A percentile compares a stretch with the other conserved stretches of the same genome.
These are phyloP conservation scores for Lasiosphaeria ovina DNA, from an alignment of 495 filamentous ascomycete genomes.

Conservation along the genomic window DNA sequence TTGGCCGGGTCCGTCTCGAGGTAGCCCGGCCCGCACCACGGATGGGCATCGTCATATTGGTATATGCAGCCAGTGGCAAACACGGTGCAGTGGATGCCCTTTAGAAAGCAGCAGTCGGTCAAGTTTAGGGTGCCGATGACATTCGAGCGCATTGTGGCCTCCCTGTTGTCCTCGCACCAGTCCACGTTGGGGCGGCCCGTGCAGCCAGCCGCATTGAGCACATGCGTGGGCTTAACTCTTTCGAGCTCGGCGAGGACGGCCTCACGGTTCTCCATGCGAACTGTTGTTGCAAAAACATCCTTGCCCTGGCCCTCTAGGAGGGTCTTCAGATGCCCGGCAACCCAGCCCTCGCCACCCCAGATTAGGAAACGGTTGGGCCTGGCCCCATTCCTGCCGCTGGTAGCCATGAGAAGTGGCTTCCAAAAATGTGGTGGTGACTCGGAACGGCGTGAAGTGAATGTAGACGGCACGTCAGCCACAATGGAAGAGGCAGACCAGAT, in stretches of 20 bases:
- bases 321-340: slow-evolving; percentile 62
- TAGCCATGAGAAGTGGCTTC: slow-evolving; percentile 23
- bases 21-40: slow-evolving; percentile 57
- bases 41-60: slow-evolving; percentile 57
- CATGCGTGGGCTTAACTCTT: slow-evolving; percentile 58
- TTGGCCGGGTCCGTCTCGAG: slow-evolving; percentile 62
- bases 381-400: slow-evolving; percentile 22
- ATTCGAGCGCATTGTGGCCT: slow-evolving; percentile 62
- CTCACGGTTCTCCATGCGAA: slow-evolving; percentile 62
- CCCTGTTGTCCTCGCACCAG: slow-evolving; percentile 68
- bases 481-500: no score
- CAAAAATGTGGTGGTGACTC: neutral
- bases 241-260: slow-evolving; percentile 55
- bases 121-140: slow-evolving; percentile 63
- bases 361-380: slow-evolving; percentile 50
- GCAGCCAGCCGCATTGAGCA: slow-evolving; percentile 62
- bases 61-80: slow-evolving; percentile 67
- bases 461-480: no score
- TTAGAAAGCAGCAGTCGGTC: slow-evolving; percentile 56
- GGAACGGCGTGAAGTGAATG: neutral
- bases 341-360: slow-evolving; percentile 63
- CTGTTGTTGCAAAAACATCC: slow-evolving; percentile 54
- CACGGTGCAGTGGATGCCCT: slow-evolving; percentile 59
- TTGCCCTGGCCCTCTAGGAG: slow-evolving; percentile 60
- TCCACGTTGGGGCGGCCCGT: slow-evolving; percentile 69